Percentiles rank a stretch among this genome's conserved stretches.
These are phyloP conservation scores for Phyllosticta capitalensis DNA, from an alignment of 2,329 filamentous ascomycete species.

Conservation along the genomic window DNA sequence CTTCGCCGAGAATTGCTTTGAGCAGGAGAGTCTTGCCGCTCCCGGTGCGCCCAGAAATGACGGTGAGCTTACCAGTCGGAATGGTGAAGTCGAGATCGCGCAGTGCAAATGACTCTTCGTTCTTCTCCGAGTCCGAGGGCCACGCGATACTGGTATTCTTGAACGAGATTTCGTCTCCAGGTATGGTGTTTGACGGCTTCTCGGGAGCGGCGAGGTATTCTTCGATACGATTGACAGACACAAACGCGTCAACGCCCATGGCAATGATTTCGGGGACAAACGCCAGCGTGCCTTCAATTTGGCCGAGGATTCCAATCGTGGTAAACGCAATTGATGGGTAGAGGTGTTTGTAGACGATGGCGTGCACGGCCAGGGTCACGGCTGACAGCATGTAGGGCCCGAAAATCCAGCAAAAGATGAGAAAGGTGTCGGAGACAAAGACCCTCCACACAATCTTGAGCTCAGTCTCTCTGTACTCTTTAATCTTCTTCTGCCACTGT, in stretches of 20 bases:
- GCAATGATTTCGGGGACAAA: slow-evolving; percentile 65
- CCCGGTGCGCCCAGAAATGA: slow-evolving; percentile 69
- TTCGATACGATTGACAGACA: slow-evolving; percentile 65
- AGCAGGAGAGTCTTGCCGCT: slow-evolving; percentile 69
- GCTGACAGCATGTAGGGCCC: slow-evolving; percentile 67
- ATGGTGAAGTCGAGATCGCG: slow-evolving; percentile 57
- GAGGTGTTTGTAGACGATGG: slow-evolving; percentile 51
- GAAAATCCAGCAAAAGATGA: slow-evolving; percentile 43
- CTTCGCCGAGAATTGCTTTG: slow-evolving; percentile 64
- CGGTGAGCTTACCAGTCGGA: slow-evolving; percentile 57
- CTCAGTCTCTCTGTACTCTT: slow-evolving; percentile 55
- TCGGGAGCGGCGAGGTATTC: slow-evolving; percentile 61
- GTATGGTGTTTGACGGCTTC: slow-evolving; percentile 44
- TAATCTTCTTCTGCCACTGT: slow-evolving; percentile 65
- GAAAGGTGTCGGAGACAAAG: slow-evolving; percentile 52
- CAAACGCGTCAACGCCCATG: slow-evolving; percentile 58
- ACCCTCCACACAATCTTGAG: slow-evolving; percentile 56
- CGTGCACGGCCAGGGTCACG: slow-evolving; percentile 60
- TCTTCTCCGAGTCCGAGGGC: slow-evolving; percentile 49
- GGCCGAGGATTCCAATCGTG: slow-evolving; percentile 62
- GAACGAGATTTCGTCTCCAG: slow-evolving; percentile 54
- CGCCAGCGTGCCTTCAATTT: slow-evolving; percentile 62
- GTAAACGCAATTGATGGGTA: slow-evolving; percentile 70
- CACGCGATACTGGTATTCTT: slow-evolving; percentile 62
- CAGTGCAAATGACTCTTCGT: slow-evolving; percentile 53